A percentile compares a stretch with the other conserved stretches of the same genome.
Evolutionary conservation across 352 stramenopile species (phyloP).

Genomic region (Globisporangium iwayamae): DNA sequence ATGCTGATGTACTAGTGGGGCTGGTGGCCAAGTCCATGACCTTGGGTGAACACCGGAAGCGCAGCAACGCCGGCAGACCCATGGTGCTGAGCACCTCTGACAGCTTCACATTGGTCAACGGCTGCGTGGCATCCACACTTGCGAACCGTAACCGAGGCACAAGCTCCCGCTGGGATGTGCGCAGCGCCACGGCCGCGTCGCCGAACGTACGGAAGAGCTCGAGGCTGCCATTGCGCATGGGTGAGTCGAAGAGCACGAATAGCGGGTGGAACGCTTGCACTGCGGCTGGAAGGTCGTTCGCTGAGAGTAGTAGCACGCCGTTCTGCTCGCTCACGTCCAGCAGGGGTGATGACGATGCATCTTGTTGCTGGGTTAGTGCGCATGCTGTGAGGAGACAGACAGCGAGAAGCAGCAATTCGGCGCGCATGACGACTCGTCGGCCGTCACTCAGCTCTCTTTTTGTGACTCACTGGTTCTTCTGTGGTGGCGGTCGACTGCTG

Average conservation of each 20-base stretch:
- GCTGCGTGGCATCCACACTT: conserved; percentile 22
- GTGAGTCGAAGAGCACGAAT: conserved; percentile 42
- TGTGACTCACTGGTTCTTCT: not conserved
- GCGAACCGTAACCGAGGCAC: conserved; percentile 23
- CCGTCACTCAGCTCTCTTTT: not conserved
- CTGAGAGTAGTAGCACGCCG: conserved; percentile 30
- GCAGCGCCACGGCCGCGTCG: conserved; percentile 28
- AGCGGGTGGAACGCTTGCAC: conserved; percentile 25
- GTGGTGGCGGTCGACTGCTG: not conserved
- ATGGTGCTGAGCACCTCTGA: conserved; percentile 19
- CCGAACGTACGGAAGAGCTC: conserved; percentile 30
- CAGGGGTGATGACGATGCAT: not conserved
- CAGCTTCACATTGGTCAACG: not conserved
- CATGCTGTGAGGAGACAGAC: not conserved
- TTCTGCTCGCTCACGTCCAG: conserved; percentile 19
- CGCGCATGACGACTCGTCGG: not conserved
- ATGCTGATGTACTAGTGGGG: not conserved
- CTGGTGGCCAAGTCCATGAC: not conserved
- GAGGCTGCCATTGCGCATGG: conserved; percentile 22
- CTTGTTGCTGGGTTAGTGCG: not conserved
- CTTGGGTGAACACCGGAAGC: conserved; percentile 25
- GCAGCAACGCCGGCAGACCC: conserved; percentile 28
- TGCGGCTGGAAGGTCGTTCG: conserved; percentile 17
- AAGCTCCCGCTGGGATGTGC: conserved; percentile 14
- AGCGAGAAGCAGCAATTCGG: not conserved